phyloP scores from a whole-genome alignment of 2,329 filamentous ascomycete genomes.

The Diaporthe capsici region DNA sequence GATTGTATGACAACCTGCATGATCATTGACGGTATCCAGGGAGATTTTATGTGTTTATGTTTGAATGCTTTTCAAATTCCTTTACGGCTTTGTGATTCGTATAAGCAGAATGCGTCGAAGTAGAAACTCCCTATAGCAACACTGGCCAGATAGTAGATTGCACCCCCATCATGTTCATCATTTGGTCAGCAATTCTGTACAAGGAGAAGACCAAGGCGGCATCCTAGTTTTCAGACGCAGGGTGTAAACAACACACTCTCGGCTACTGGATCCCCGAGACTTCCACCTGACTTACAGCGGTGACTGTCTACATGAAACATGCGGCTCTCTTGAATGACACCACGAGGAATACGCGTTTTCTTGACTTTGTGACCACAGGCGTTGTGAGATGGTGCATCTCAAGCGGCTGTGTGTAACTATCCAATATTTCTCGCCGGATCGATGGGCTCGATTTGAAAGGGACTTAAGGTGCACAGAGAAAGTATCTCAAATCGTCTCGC shows the following conservation, averaged over 20 bases:
- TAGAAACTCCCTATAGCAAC: background rate
- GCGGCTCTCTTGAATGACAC: background rate
- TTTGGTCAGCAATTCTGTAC: background rate
- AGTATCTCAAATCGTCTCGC: no score
- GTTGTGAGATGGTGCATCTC: background rate
- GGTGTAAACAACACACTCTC: background rate
- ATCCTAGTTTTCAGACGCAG: background rate
- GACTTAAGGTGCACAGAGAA: background rate
- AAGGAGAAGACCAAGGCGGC: background rate
- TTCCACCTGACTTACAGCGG: background rate
- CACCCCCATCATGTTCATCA: background rate
- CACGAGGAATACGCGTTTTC: background rate
- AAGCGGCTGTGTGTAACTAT: background rate
- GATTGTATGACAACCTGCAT: no score
- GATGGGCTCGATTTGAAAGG: background rate
- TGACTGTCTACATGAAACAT: constrained; percentile 7
- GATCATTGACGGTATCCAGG: background rate
- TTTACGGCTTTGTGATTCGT: background rate
- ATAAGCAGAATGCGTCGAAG: background rate
- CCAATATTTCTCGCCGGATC: no score
- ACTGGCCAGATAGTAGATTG: background rate
- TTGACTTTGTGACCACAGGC: background rate
- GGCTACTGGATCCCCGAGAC: background rate
- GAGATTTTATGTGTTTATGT: background rate
- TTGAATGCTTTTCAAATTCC: background rate